Evolutionary conservation across 2,329 filamentous ascomycete species (phyloP).

Genomic region (Bertia moriformis): DNA sequence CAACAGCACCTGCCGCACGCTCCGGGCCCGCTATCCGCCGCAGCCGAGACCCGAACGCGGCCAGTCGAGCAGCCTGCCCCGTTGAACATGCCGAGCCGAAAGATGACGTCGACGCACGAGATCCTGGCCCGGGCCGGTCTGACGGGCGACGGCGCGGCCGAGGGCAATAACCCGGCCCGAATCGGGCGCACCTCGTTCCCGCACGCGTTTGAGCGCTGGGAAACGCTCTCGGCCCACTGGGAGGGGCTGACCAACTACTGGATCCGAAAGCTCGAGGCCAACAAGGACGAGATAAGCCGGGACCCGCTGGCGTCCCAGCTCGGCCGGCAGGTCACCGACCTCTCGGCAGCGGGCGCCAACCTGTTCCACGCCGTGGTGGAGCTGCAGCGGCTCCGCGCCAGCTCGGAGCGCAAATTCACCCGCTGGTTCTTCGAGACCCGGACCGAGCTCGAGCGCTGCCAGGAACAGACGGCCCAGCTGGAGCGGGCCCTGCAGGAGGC

Average conservation of each 20-base stretch:
- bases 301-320: conserved; percentile 78
- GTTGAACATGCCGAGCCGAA: background rate
- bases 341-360: conserved; percentile 91
- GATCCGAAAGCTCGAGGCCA: conserved; percentile 84
- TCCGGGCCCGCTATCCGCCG: background rate
- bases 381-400: conserved; percentile 79
- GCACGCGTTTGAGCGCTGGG: conserved; percentile 95
- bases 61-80: no score
- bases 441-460: conserved; percentile 69
- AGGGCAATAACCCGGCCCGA: conserved; percentile 15
- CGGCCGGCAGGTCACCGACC: conserved; percentile 83
- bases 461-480: conserved; percentile 71
- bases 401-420: conserved; percentile 94
- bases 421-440: conserved; percentile 96
- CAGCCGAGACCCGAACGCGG: background rate
- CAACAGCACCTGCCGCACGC: conserved; percentile 4
- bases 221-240: conserved; percentile 92
- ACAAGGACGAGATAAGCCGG: conserved; percentile 68
- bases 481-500: conserved; percentile 64
- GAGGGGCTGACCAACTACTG: conserved; percentile 94
- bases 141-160: conserved; percentile 15
- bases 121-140: conserved; percentile 44
- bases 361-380: conserved; percentile 96
- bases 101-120: conserved; percentile 51
- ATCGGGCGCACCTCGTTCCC: conserved; percentile 60